A percentile compares a stretch with the other conserved stretches of the same genome.
Evolutionary conservation across 2,329 filamentous ascomycete genomes (phyloP).

Genomic region (Colletotrichum chrysophilum): DNA sequence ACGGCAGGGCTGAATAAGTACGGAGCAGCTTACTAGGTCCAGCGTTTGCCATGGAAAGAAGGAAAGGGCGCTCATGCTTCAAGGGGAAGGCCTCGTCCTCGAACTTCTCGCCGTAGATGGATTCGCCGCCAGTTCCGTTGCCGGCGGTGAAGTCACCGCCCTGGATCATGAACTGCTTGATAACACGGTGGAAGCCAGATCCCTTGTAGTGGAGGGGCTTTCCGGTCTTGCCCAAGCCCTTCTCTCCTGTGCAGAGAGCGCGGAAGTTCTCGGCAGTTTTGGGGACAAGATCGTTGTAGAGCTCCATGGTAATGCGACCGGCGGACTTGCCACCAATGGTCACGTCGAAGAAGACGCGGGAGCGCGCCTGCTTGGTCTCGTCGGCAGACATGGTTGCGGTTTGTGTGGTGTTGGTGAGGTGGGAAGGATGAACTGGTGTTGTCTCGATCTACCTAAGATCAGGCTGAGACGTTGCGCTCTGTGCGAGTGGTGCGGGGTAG

Average conservation of each 20-base stretch:
- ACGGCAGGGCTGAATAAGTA: not conserved
- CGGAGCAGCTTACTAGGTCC: conserved; percentile 71
- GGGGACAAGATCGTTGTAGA: conserved; percentile 79
- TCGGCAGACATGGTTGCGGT: conserved; percentile 8
- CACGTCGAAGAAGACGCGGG: conserved; percentile 93
- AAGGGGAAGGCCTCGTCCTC: conserved; percentile 93
- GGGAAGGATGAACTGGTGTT: not conserved
- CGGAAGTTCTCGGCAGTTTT: conserved; percentile 98
- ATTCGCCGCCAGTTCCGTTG: conserved; percentile 95
- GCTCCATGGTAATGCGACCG: conserved; percentile 86
- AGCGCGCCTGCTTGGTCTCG: conserved; percentile 58
- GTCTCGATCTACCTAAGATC: not conserved
- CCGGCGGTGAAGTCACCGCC: conserved; percentile 95
- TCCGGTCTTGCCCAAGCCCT: conserved; percentile 80
- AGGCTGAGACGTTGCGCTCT: conserved; percentile 37
- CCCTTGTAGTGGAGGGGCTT: conserved; percentile 94
- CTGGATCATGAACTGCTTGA: conserved; percentile 99
- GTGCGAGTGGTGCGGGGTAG: not conserved
- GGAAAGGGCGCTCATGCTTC: conserved; percentile 91
- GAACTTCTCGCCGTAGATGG: conserved; percentile 97
- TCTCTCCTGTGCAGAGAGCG: conserved; percentile 92
- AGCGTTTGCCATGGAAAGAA: conserved; percentile 97
- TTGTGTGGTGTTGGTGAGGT: not conserved
- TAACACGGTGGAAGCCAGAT: conserved; percentile 92
- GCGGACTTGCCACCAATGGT: conserved; percentile 74